Percentiles rank a stretch among this genome's conserved stretches.
These are phyloP conservation scores for Cryptosporidium ryanae DNA, from an alignment of 169 alveolate species.

Conservation along the genomic window DNA sequence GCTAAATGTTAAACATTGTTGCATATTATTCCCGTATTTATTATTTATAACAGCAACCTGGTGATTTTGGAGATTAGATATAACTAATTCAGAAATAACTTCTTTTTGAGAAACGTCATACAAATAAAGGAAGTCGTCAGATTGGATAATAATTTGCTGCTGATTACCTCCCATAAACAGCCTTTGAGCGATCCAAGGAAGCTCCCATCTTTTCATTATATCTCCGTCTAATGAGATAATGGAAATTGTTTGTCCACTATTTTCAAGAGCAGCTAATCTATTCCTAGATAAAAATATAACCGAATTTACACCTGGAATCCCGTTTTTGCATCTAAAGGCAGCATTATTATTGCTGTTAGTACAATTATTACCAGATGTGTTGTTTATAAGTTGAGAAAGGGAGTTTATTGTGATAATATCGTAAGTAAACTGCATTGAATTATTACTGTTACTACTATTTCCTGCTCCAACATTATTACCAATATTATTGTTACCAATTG, in stretches of 20 bases:
- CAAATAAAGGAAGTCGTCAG: slow-evolving; percentile 81
- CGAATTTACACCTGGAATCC: slow-evolving; percentile 77
- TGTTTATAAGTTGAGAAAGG: slow-evolving; percentile 9
- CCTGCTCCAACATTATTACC: background rate
- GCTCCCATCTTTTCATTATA: slow-evolving; percentile 76
- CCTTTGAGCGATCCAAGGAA: slow-evolving; percentile 83
- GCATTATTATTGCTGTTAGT: slow-evolving; percentile 7
- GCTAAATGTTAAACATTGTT: slow-evolving; percentile 55
- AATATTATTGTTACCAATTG: background rate
- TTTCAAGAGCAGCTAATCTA: slow-evolving; percentile 80
- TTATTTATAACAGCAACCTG: slow-evolving; percentile 81
- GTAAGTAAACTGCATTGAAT: slow-evolving; percentile 5
- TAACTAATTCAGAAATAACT: slow-evolving; percentile 78
- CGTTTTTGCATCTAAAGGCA: slow-evolving; percentile 72
- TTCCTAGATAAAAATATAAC: slow-evolving; percentile 76
- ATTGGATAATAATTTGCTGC: slow-evolving; percentile 79
- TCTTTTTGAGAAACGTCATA: slow-evolving; percentile 85
- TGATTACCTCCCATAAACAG: slow-evolving; percentile 39
- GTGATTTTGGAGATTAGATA: slow-evolving; percentile 79
- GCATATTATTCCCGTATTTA: slow-evolving; percentile 79
- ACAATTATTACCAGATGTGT: background rate
- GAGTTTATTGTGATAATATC: slow-evolving; percentile 60
- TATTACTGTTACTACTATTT: background rate
- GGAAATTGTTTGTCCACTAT: slow-evolving; percentile 78
- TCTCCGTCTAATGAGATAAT: slow-evolving; percentile 78